Evolutionary conservation across 805 yeast genomes (phyloP).

Genomic region (Brettanomyces naardenensis): DNA sequence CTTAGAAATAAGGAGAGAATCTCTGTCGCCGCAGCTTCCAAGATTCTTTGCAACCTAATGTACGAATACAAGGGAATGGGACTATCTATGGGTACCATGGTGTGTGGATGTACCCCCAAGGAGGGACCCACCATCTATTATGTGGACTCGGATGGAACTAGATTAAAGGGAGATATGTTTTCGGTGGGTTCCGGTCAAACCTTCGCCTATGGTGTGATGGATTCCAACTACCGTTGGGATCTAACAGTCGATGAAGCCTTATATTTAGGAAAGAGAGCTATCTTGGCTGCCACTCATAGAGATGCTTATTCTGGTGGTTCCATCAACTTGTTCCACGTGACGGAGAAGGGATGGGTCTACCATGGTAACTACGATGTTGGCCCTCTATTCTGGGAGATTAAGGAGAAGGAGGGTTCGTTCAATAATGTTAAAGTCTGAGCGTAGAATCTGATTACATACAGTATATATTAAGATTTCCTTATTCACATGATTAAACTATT

Average conservation of each 20-base stretch:
- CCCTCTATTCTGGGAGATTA: conserved; percentile 83
- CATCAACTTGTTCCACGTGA: conserved; percentile 84
- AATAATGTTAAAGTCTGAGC: conserved; percentile 57
- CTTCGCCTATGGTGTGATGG: conserved; percentile 96
- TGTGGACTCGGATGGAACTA: conserved; percentile 95
- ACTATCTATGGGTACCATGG: conserved; percentile 98
- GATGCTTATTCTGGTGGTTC: conserved; percentile 99
- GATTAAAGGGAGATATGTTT: conserved; percentile 89
- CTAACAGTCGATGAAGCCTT: conserved; percentile 88
- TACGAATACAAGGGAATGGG: conserved; percentile 97
- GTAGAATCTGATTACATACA: background rate
- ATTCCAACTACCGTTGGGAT: conserved; percentile 89
- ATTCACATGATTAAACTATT: background rate
- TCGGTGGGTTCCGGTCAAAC: conserved; percentile 99
- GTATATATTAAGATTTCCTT: background rate
- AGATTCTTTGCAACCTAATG: conserved; percentile 82
- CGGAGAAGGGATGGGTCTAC: conserved; percentile 89
- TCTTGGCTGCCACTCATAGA: conserved; percentile 96
- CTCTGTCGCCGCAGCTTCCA: conserved; percentile 93
- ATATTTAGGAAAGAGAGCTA: conserved; percentile 89
- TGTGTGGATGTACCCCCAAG: conserved; percentile 91
- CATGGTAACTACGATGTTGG: conserved; percentile 96
- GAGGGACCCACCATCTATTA: conserved; percentile 95
- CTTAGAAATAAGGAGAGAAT: conserved; percentile 91
- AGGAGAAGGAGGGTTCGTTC: conserved; percentile 82